A percentile compares a stretch with the other conserved stretches of the same genome.
These are phyloP conservation scores for Mycena filopes DNA, from an alignment of 768 basidiomycete species.

Conservation along the genomic window DNA sequence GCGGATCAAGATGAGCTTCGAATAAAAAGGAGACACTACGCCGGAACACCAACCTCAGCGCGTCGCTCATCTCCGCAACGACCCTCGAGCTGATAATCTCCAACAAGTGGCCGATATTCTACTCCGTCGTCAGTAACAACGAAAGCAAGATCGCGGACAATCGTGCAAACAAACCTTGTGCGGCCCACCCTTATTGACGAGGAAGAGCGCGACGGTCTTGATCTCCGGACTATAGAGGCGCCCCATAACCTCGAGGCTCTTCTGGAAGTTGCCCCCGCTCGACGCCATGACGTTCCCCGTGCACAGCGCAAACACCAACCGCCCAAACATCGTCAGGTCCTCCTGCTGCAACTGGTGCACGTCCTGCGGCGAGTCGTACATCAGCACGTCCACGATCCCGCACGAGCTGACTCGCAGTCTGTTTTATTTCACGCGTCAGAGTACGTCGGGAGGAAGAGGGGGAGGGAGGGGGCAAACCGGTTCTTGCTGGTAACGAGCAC, in stretches of 20 bases:
- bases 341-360: slow-evolving; percentile 79
- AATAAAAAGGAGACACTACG: not conserved
- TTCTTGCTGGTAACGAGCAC: slow-evolving; percentile 91
- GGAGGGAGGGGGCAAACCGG: slow-evolving; percentile 55
- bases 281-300: slow-evolving; percentile 72
- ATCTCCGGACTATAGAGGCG: slow-evolving; percentile 84
- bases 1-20: not conserved
- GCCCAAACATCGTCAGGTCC: slow-evolving; percentile 88
- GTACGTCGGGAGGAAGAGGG: not conserved
- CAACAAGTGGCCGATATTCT: slow-evolving; percentile 84
- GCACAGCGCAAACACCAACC: slow-evolving; percentile 82
- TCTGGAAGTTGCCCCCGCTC: slow-evolving; percentile 68
- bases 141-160: not conserved
- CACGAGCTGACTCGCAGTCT: slow-evolving; percentile 90
- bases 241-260: slow-evolving; percentile 80
- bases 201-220: slow-evolving; percentile 81
- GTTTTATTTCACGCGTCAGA: not conserved
- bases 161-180: slow-evolving; percentile 62
- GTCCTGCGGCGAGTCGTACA: slow-evolving; percentile 76
- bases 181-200: slow-evolving; percentile 76
- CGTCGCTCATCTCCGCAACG: slow-evolving; percentile 84
- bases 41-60: slow-evolving; percentile 68
- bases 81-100: slow-evolving; percentile 81
- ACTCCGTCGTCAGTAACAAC: slow-evolving; percentile 17
- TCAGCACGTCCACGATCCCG: slow-evolving; percentile 87